phyloP scores from a whole-genome alignment of 2,329 filamentous ascomycete genomes.

The Cladophialophora bantiana region DNA sequence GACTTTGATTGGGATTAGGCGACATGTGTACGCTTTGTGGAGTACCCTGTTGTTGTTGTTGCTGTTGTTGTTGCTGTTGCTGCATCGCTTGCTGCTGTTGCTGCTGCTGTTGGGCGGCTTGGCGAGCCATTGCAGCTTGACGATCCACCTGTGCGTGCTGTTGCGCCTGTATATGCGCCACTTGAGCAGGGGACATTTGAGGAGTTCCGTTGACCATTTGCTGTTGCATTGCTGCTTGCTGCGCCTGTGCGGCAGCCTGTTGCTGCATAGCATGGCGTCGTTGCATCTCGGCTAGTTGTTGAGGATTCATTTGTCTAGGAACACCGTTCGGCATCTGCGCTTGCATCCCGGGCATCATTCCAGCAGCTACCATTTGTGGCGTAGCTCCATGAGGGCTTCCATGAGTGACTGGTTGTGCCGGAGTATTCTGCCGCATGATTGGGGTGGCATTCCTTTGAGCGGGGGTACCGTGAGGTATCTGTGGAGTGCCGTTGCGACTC shows the following conservation, averaged over 20 bases:
- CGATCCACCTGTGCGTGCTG: conserved; percentile 43
- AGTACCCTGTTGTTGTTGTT: conserved; percentile 43
- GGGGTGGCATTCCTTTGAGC: conserved; percentile 57
- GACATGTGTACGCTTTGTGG: conserved; percentile 40
- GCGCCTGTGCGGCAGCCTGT: conserved; percentile 44
- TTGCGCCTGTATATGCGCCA: conserved; percentile 39
- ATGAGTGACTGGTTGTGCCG: conserved; percentile 55
- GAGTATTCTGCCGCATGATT: conserved; percentile 56
- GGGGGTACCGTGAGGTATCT: conserved; percentile 56
- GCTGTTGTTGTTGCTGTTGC: conserved; percentile 28
- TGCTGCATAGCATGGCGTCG: conserved; percentile 54
- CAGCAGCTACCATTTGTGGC: conserved; percentile 53
- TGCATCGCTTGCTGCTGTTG: conserved; percentile 45
- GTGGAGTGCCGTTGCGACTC: conserved; percentile 57
- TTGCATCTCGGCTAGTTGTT: conserved; percentile 53
- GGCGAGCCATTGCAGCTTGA: conserved; percentile 41
- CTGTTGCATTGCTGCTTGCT: conserved; percentile 49
- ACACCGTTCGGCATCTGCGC: conserved; percentile 50
- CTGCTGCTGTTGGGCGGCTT: conserved; percentile 42
- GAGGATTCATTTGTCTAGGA: conserved; percentile 48
- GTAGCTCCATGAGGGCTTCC: conserved; percentile 55
- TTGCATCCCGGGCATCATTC: conserved; percentile 51
- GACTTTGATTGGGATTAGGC: conserved; percentile 40
- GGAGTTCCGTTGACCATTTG: conserved; percentile 44
- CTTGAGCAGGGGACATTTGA: conserved; percentile 45